These are phyloP conservation scores for Tieghemostelium lacteum DNA, from an alignment of 78 protist genomes.

Conservation along the genomic window DNA sequence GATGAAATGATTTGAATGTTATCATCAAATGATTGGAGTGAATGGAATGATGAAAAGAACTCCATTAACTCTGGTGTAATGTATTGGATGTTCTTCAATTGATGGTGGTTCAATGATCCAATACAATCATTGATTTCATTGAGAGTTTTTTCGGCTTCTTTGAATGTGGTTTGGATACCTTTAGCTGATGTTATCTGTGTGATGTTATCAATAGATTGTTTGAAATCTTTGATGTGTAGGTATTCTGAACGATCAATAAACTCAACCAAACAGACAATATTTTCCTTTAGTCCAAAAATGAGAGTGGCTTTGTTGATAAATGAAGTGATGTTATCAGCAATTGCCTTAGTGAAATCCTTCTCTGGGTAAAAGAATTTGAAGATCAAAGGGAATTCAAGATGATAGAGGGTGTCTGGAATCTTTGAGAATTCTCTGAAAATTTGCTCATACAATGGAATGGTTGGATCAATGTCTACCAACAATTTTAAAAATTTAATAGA, in stretches of 20 bases:
- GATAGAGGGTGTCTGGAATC: not conserved
- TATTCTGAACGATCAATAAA: not conserved
- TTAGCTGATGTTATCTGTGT: not conserved
- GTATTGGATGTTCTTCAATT: not conserved
- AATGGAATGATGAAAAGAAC: not conserved
- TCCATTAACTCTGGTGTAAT: not conserved
- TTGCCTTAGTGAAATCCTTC: not conserved
- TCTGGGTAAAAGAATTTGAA: not conserved
- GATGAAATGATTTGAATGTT: not conserved
- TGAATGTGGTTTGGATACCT: not conserved
- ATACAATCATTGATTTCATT: not conserved
- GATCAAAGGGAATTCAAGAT: not conserved
- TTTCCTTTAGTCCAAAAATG: not conserved
- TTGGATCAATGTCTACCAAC: slow-evolving; percentile 4
- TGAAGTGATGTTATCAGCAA: too few species aligned
- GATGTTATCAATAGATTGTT: not conserved
- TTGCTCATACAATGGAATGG: slow-evolving; percentile 19
- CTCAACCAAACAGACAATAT: not conserved
- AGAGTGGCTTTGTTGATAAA: slow-evolving; percentile 12
- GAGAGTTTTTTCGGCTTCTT: not conserved
- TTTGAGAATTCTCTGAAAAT: slow-evolving; percentile 3
- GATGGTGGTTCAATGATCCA: not conserved
- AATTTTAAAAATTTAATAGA: not conserved
- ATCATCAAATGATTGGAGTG: not conserved
- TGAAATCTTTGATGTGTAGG: not conserved